Evolutionary conservation across 345 rosid genomes (phyloP).

Genomic region (Garcia nutans): DNA sequence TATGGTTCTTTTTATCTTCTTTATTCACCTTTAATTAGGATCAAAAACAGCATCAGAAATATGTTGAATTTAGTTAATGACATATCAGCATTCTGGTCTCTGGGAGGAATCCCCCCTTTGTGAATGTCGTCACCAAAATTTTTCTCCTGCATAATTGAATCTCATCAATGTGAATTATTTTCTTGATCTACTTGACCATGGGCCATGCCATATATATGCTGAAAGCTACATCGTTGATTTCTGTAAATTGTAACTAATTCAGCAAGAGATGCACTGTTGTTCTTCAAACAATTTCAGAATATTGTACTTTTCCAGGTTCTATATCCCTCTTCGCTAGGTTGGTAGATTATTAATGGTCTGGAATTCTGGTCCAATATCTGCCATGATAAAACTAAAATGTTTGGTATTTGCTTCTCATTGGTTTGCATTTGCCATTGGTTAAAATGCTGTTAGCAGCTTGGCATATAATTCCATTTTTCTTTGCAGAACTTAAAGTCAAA

Average conservation of each 20-base stretch:
- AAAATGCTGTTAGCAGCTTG: not conserved
- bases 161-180: not conserved
- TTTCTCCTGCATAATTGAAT: not conserved
- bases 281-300: not conserved
- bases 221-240: not conserved
- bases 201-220: not conserved
- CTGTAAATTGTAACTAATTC: not conserved
- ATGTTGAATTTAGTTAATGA: not conserved
- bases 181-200: not conserved
- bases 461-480: constrained; percentile 12
- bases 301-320: not conserved
- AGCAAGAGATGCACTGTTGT: not conserved
- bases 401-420: not conserved
- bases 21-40: not conserved
- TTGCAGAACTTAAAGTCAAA: constrained; percentile 84
- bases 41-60: not conserved
- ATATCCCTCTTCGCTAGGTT: not conserved
- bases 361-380: not conserved
- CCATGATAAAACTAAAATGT: not conserved
- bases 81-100: not conserved
- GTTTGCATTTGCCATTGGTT: not conserved
- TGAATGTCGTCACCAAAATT: not conserved
- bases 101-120: too few species aligned
- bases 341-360: not conserved
- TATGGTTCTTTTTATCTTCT: not conserved